Evolutionary conservation across 768 basidiomycete species (phyloP).

Genomic region (Lactarius vividus): DNA sequence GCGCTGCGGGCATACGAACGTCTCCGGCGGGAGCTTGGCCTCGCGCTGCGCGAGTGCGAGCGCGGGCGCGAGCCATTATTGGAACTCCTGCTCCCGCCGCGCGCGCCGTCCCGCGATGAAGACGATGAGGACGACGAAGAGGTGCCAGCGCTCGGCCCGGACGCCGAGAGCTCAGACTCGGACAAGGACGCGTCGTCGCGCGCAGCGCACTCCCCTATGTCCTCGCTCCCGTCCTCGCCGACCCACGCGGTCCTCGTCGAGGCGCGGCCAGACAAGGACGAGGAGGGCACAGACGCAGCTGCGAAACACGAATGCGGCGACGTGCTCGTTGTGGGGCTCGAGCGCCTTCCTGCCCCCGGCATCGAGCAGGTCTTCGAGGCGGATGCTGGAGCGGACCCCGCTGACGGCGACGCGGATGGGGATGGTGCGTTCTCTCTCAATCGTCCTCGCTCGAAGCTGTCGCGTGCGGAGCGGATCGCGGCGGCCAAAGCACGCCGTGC

Average conservation of each 20-base stretch:
- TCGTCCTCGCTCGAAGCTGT: constrained; percentile 63
- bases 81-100: constrained; percentile 51
- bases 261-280: constrained; percentile 2
- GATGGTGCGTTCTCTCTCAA: constrained; percentile 35
- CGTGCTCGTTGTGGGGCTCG: constrained; percentile 47
- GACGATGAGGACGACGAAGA: constrained; percentile 41
- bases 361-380: constrained; percentile 84
- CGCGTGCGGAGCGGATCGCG: constrained; percentile 72
- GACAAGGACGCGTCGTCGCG: constrained; percentile 43
- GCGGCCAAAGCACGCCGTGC: constrained; percentile 55
- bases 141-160: constrained; percentile 46
- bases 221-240: constrained; percentile 1
- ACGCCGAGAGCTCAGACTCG: constrained; percentile 53
- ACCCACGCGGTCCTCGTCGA: constrained; percentile 34
- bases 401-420: constrained; percentile 57
- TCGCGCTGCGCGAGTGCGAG: constrained; percentile 80
- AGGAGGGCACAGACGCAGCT: neutral
- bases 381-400: constrained; percentile 46
- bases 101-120: constrained; percentile 36
- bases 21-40: constrained; percentile 70
- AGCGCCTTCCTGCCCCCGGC: constrained; percentile 61
- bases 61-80: constrained; percentile 66
- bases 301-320: constrained; percentile 55
- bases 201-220: constrained; percentile 1
- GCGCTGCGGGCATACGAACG: constrained; percentile 73